Evolutionary conservation across 2,329 filamentous ascomycete genomes (phyloP).

Genomic region (Talaromyces verruculosus): DNA sequence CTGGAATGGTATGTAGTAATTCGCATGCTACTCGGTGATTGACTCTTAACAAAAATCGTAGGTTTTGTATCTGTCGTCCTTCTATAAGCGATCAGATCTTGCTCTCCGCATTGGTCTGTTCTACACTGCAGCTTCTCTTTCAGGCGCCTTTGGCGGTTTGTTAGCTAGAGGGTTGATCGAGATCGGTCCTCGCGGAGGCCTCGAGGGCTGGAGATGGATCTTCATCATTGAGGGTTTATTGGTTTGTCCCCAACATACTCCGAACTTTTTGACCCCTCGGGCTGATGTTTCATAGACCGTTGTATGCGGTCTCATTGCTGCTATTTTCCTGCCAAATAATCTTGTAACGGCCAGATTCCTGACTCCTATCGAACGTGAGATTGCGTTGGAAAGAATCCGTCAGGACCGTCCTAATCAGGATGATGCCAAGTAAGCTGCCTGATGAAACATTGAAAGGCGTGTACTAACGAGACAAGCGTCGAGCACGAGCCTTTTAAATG

Average conservation of each 20-base stretch:
- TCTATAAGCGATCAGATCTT: slow-evolving; percentile 62
- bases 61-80: slow-evolving; percentile 64
- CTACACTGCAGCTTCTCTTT: slow-evolving; percentile 66
- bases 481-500: slow-evolving; percentile 55
- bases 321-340: slow-evolving; percentile 57
- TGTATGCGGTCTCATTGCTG: slow-evolving; percentile 53
- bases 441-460: not conserved
- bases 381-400: slow-evolving; percentile 49
- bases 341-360: slow-evolving; percentile 57
- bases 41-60: slow-evolving; percentile 24
- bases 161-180: slow-evolving; percentile 61
- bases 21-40: too few species aligned
- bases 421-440: slow-evolving; percentile 25
- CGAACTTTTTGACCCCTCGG: not conserved
- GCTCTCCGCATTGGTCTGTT: slow-evolving; percentile 66
- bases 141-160: slow-evolving; percentile 64
- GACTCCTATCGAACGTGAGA: slow-evolving; percentile 52
- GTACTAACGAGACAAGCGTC: slow-evolving; percentile 14
- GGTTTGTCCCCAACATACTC: slow-evolving; percentile 23
- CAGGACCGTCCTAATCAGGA: slow-evolving; percentile 35
- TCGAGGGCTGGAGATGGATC: slow-evolving; percentile 63
- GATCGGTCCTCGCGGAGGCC: slow-evolving; percentile 56
- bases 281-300: slow-evolving; percentile 49
- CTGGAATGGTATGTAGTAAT: slow-evolving; percentile 56
- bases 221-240: slow-evolving; percentile 59